Conservation (phyloP, 2,329 filamentous ascomycete species). For the Colletotrichum sidae region DNA sequence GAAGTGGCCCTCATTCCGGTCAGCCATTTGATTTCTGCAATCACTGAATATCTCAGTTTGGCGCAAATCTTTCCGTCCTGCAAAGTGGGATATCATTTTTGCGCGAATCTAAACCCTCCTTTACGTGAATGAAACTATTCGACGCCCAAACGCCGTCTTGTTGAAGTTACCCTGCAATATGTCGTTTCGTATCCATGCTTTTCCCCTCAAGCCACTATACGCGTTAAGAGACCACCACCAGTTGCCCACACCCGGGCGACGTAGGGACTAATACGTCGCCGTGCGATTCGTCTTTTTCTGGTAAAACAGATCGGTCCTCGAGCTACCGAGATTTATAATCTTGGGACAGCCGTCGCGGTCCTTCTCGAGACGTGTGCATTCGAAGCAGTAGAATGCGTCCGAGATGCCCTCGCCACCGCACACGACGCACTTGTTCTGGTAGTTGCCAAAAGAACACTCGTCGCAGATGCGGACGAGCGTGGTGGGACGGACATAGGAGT, state of each 20-base stretch:
- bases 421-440: constrained; percentile 99
- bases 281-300: constrained; percentile 75
- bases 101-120: constrained; percentile 6
- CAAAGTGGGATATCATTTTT: constrained; percentile 20
- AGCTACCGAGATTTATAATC: constrained; percentile 98
- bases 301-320: constrained; percentile 86
- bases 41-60: constrained; percentile 4
- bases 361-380: constrained; percentile 96
- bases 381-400: constrained; percentile 99
- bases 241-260: constrained; percentile 62
- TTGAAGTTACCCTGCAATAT: constrained; percentile 25
- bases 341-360: constrained; percentile 98
- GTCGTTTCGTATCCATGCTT: constrained; percentile 36
- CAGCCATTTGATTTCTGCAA: constrained; percentile 15
- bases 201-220: constrained; percentile 1
- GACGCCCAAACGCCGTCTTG: constrained; percentile 42
- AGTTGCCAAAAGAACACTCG: constrained; percentile 99
- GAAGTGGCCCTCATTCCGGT: constrained; percentile 22
- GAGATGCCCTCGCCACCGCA: constrained; percentile 98
- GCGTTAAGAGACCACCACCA: constrained; percentile 13
- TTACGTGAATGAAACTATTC: background rate
- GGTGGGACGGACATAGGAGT: constrained; percentile 97
- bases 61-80: background rate
- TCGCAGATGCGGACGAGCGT: constrained; percentile 98
- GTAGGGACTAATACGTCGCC: constrained; percentile 62